phyloP scores from a whole-genome alignment of 805 yeast genomes.

The Hanseniaspora lachancei region DNA sequence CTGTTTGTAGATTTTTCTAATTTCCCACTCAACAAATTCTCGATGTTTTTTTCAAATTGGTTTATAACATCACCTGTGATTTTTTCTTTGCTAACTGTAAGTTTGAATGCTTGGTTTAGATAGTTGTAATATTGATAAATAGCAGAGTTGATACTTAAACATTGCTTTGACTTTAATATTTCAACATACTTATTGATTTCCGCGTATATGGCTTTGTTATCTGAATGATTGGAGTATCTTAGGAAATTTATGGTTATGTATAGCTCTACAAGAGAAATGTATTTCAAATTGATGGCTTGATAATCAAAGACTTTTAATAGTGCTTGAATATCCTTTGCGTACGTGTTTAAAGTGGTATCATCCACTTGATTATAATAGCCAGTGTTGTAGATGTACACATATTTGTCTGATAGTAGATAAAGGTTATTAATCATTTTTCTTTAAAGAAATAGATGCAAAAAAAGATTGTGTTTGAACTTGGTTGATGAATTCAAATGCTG shows the following conservation, averaged over 20 bases:
- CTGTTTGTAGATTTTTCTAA: conserved; percentile 37
- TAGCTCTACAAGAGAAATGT: conserved; percentile 52
- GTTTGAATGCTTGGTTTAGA: conserved; percentile 17
- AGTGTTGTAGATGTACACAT: conserved; percentile 37
- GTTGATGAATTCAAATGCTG: no score
- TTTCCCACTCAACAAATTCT: conserved; percentile 36
- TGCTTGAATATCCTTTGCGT: neutral
- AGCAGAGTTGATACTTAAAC: conserved; percentile 38
- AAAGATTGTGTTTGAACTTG: no score
- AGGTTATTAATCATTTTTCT: neutral
- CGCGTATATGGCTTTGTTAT: neutral
- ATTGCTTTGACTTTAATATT: conserved; percentile 43
- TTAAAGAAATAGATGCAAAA: no score
- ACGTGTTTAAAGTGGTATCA: neutral
- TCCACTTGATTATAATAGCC: conserved; percentile 33
- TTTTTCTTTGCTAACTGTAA: neutral
- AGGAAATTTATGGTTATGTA: conserved; percentile 41
- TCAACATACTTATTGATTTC: conserved; percentile 4
- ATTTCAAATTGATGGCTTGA: conserved; percentile 24
- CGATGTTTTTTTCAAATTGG: conserved; percentile 33
- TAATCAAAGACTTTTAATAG: conserved; percentile 4
- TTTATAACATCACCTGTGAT: conserved; percentile 9
- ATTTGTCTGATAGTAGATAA: conserved; percentile 29
- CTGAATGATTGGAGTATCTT: neutral
- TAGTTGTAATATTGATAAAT: conserved; percentile 25